Conservation (phyloP, 305 asterid genomes). For the Plantago coronopus region DNA sequence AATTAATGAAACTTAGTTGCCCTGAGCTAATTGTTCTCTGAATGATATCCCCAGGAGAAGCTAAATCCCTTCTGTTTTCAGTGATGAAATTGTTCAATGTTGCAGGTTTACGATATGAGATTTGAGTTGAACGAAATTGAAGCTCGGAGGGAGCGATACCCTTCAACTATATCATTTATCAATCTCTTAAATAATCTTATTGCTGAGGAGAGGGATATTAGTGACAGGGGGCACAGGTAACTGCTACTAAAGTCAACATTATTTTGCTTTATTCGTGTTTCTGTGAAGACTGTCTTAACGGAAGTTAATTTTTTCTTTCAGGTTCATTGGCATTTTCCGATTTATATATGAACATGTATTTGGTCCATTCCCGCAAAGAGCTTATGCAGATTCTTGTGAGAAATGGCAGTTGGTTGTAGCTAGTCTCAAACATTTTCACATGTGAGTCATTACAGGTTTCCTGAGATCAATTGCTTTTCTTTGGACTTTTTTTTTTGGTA, state of each 20-base stretch:
- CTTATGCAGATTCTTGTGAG: slow-evolving; percentile 84
- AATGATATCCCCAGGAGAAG: slow-evolving; percentile 8
- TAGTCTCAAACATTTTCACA: slow-evolving; percentile 82
- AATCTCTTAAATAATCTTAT: slow-evolving; percentile 75
- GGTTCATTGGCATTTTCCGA: slow-evolving; percentile 93
- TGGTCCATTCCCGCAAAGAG: slow-evolving; percentile 96
- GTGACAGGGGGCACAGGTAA: slow-evolving; percentile 89
- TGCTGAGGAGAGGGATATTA: slow-evolving; percentile 75
- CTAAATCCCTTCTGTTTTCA: slow-evolving; percentile 13
- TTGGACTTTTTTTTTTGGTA: too few relatives aligned
- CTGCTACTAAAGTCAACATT: slow-evolving; percentile 13
- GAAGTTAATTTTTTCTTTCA: slow-evolving; percentile 29
- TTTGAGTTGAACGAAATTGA: slow-evolving; percentile 95
- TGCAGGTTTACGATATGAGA: slow-evolving; percentile 95
- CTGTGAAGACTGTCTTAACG: slow-evolving; percentile 21
- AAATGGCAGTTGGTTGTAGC: slow-evolving; percentile 92
- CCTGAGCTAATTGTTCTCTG: too few relatives aligned
- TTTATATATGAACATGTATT: slow-evolving; percentile 89
- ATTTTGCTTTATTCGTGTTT: slow-evolving; percentile 11
- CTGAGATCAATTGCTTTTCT: slow-evolving; percentile 16
- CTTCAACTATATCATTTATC: slow-evolving; percentile 89
- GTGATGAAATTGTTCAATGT: slow-evolving; percentile 11
- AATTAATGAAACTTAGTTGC: too few relatives aligned
- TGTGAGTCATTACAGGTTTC: slow-evolving; percentile 45
- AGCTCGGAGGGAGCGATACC: slow-evolving; percentile 95